Conservation (phyloP, 768 basidiomycete species). For the Xanthoconium purpureum region DNA sequence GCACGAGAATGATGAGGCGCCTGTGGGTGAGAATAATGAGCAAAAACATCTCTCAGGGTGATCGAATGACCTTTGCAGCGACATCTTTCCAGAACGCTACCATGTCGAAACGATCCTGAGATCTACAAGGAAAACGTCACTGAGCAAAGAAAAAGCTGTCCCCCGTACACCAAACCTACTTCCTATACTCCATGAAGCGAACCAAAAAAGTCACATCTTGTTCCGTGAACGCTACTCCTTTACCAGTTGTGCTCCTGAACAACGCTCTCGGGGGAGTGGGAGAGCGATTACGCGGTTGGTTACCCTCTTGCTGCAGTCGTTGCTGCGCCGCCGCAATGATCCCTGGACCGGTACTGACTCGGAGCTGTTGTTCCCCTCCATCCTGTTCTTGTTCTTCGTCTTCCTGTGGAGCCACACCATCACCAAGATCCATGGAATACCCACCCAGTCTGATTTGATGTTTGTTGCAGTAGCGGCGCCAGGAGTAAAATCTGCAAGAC, state of each 20-base stretch:
- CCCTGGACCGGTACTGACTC: slow-evolving; percentile 38
- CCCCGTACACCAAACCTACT: slow-evolving; percentile 41
- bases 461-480: slow-evolving; percentile 90
- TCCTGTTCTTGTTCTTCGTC: slow-evolving; percentile 44
- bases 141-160: slow-evolving; percentile 1
- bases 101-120: slow-evolving; percentile 66
- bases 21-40: slow-evolving; percentile 34
- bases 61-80: slow-evolving; percentile 52
- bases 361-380: slow-evolving; percentile 39
- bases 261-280: slow-evolving; percentile 80
- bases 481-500: slow-evolving; percentile 71
- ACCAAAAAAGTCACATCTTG: slow-evolving; percentile 79
- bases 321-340: slow-evolving; percentile 45
- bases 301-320: slow-evolving; percentile 37
- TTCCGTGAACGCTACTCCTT: slow-evolving; percentile 85
- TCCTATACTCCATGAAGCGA: slow-evolving; percentile 73
- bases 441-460: slow-evolving; percentile 88
- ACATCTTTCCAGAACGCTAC: slow-evolving; percentile 79
- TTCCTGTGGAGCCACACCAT: slow-evolving; percentile 42
- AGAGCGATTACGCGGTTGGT: slow-evolving; percentile 54
- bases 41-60: background rate
- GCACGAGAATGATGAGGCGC: slow-evolving; percentile 89
- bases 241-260: slow-evolving; percentile 83
- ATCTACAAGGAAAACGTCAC: slow-evolving; percentile 32
- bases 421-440: slow-evolving; percentile 70